A percentile compares a stretch with the other conserved stretches of the same genome.
These are phyloP conservation scores for Pedinophyceae sp. DNA, from an alignment of 139 green algal genomes.

Conservation along the genomic window DNA sequence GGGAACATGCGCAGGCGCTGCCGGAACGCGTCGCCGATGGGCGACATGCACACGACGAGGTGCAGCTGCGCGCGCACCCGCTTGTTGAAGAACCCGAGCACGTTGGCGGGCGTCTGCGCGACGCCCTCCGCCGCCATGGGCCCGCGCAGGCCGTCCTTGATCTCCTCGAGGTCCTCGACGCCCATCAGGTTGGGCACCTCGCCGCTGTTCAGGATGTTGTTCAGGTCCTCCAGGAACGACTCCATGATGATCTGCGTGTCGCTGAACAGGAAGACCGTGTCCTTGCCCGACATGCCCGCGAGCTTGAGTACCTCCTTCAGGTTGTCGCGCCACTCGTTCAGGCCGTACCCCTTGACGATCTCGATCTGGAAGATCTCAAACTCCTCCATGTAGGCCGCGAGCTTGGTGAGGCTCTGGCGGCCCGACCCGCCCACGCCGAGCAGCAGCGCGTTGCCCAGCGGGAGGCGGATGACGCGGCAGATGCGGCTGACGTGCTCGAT, in stretches of 20 bases:
- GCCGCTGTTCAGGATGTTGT: slow-evolving; percentile 67
- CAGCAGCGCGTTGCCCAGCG: slow-evolving; percentile 50
- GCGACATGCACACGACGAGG: slow-evolving; percentile 60
- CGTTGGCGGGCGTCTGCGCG: slow-evolving; percentile 25
- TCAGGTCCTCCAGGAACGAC: slow-evolving; percentile 69
- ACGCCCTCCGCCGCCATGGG: slow-evolving; percentile 36
- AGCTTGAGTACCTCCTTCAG: slow-evolving; percentile 51
- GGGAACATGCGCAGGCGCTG: slow-evolving; percentile 74
- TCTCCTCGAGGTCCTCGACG: slow-evolving; percentile 50
- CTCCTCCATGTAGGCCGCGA: slow-evolving; percentile 48
- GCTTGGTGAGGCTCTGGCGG: slow-evolving; percentile 38
- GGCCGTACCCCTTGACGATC: slow-evolving; percentile 34
- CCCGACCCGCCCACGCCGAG: slow-evolving; percentile 51
- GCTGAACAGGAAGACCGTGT: slow-evolving; percentile 58
- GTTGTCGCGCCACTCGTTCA: slow-evolving; percentile 37
- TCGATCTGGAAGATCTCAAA: slow-evolving; percentile 49
- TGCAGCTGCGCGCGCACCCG: slow-evolving; percentile 48
- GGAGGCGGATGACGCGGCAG: slow-evolving; percentile 35
- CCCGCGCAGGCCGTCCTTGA: slow-evolving; percentile 37
- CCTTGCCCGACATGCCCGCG: slow-evolving; percentile 47
- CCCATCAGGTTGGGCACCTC: slow-evolving; percentile 57
- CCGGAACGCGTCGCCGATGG: slow-evolving; percentile 63
- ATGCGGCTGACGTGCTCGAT: slow-evolving; percentile 57
- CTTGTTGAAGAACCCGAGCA: slow-evolving; percentile 12
- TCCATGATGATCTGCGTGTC: slow-evolving; percentile 72